Evolutionary conservation across 495 filamentous ascomycete genomes (phyloP).

Genomic region (Aspergillus bertholletiae): DNA sequence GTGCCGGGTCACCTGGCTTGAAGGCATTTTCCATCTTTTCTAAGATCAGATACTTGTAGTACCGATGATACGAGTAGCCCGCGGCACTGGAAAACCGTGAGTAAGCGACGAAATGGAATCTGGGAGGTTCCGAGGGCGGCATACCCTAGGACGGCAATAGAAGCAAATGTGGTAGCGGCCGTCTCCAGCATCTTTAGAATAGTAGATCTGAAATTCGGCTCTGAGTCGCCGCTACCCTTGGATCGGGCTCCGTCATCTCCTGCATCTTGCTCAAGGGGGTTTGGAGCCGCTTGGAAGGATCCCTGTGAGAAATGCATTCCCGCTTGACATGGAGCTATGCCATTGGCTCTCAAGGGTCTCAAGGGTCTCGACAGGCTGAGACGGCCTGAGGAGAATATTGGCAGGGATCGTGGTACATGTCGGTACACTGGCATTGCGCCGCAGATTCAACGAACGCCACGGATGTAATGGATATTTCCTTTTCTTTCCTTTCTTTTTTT

Average conservation of each 20-base stretch:
- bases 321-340: conserved; percentile 3
- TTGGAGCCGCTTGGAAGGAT: conserved; percentile 22
- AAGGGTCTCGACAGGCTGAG: conserved; percentile 16
- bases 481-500: background rate
- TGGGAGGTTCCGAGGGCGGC: conserved; percentile 24
- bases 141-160: conserved; percentile 73
- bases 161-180: conserved; percentile 83
- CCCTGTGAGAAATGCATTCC: conserved; percentile 31
- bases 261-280: conserved; percentile 32
- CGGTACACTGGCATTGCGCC: conserved; percentile 16
- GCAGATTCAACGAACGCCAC: background rate
- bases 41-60: conserved; percentile 86
- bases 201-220: conserved; percentile 42
- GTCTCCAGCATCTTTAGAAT: conserved; percentile 80
- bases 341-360: conserved; percentile 2
- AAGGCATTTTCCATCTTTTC: conserved; percentile 95
- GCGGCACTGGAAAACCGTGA: conserved; percentile 50
- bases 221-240: conserved; percentile 29
- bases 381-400: conserved; percentile 15
- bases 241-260: conserved; percentile 22
- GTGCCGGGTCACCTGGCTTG: conserved; percentile 82
- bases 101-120: too few species aligned
- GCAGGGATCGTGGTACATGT: conserved; percentile 20
- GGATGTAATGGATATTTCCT: background rate
- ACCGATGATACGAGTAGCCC: conserved; percentile 78